Base-by-base conservation (phyloP, 2,329 filamentous ascomycete genomes). In the Exserohilum turcica region DNA sequence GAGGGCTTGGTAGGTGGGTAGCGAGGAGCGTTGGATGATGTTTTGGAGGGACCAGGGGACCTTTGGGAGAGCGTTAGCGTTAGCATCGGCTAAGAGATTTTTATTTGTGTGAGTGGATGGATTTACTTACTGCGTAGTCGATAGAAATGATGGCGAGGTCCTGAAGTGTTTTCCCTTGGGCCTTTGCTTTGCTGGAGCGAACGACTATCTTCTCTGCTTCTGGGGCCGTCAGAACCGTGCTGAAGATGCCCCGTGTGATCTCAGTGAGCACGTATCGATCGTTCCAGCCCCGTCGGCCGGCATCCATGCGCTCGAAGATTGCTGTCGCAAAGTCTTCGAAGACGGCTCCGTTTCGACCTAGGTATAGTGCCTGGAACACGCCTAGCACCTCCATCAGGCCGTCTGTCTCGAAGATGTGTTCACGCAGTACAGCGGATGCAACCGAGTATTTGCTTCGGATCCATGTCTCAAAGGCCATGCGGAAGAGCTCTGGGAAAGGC, bases 261-360 rank as follows among this genome's bases (percentile, higher is more conserved):
- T 92, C 90, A 0, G 89, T 94, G 24, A 97, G 78, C 0, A 89
- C 81, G 66, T 93, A 96, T 16, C 86, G 84, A 70, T 97, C 91
- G 56, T 88, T 87, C 92, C 92, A 97, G 31, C 74, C 74, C 67
- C 73, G 68, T 77, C 80, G 74, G 10, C 76, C 76, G 43, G 73
- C 79, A 61, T 94, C 89, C 38, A 97, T 82, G 43, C 88, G 86
- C 49, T 87, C 84, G 67, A 96, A 96, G 1, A 97, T 73, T 10
- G 83, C 82, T 21, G 81, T 80, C 10, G 88, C 84, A 61, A 96
- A 87, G 0, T 77, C 74, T 40, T 88, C 83, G 1, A 88, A 84
- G 0, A 86, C 77, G 1, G 85, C 82, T 2, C 91, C 90, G 63
- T 97, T 86, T 13, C 84, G 84, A 74, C 89, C 88, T 18, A 96